Percentiles rank a stretch among this genome's conserved stretches.
phyloP scores from a whole-genome alignment of 2,329 filamentous ascomycete species.

The Fonsecaea multimorphosa region DNA sequence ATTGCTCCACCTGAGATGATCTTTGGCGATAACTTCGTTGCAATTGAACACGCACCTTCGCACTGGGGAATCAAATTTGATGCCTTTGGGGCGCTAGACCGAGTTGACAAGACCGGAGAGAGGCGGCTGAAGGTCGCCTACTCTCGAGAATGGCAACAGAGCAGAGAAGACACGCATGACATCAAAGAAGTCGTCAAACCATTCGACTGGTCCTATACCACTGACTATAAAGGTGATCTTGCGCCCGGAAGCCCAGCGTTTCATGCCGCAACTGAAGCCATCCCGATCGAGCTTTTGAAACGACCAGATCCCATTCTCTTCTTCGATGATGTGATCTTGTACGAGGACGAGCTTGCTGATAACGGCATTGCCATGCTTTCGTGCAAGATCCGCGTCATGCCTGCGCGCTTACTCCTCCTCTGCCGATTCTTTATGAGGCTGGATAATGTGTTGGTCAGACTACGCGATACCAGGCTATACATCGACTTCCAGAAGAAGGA shows the following conservation, averaged over 20 bases:
- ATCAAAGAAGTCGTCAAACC: slow-evolving; percentile 95
- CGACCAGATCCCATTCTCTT: slow-evolving; percentile 92
- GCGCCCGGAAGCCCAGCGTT: slow-evolving; percentile 47
- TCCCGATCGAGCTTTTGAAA: slow-evolving; percentile 85
- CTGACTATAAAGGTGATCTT: slow-evolving; percentile 78
- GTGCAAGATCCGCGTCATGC: slow-evolving; percentile 93
- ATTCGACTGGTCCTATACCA: slow-evolving; percentile 98
- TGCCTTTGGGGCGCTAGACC: slow-evolving; percentile 84
- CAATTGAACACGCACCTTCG: slow-evolving; percentile 73
- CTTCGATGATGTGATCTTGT: slow-evolving; percentile 94
- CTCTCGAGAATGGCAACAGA: slow-evolving; percentile 83
- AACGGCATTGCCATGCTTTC: slow-evolving; percentile 92
- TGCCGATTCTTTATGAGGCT: slow-evolving; percentile 89
- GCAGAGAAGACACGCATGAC: slow-evolving; percentile 75
- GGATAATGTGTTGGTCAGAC: slow-evolving; percentile 84
- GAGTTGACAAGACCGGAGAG: slow-evolving; percentile 89
- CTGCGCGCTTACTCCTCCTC: slow-evolving; percentile 81
- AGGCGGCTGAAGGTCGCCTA: slow-evolving; percentile 94
- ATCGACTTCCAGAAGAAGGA: slow-evolving; percentile 81
- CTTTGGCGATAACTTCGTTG: slow-evolving; percentile 90
- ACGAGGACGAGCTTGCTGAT: slow-evolving; percentile 96
- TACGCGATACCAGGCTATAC: slow-evolving; percentile 90
- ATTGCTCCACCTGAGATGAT: slow-evolving; percentile 99
- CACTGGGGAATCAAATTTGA: slow-evolving; percentile 82
- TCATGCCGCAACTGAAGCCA: slow-evolving; percentile 56